Percentiles rank a stretch among this genome's conserved stretches.
These are phyloP conservation scores for Pleurotus ostreatus DNA, from an alignment of 768 basidiomycete genomes.

Conservation along the genomic window DNA sequence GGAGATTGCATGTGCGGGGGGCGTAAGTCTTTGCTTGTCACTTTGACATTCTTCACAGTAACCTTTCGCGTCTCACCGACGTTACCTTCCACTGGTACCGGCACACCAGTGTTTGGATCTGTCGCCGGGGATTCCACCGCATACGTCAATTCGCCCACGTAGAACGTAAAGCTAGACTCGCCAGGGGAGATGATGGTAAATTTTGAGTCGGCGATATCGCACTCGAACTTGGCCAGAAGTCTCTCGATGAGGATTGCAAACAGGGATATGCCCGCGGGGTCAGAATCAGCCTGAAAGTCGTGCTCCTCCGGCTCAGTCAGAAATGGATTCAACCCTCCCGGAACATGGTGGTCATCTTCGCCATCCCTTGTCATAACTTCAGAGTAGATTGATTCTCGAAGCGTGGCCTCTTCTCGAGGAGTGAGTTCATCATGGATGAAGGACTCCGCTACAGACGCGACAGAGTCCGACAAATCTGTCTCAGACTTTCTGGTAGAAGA, in stretches of 20 bases:
- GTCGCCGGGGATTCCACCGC: constrained; percentile 33
- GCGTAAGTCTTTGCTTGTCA: constrained; percentile 46
- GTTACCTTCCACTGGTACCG: constrained; percentile 1
- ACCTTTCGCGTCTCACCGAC: constrained; percentile 43
- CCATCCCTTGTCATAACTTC: not conserved
- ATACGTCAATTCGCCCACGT: constrained; percentile 56
- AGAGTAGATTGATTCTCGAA: constrained; percentile 51
- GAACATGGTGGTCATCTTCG: constrained; percentile 43
- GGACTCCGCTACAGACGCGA: constrained; percentile 79
- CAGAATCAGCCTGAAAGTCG: constrained; percentile 36
- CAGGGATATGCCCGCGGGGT: constrained; percentile 74
- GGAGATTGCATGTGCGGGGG: constrained; percentile 8
- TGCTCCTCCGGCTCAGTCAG: constrained; percentile 37
- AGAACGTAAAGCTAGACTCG: constrained; percentile 57
- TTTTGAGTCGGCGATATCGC: constrained; percentile 64
- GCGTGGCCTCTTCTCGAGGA: constrained; percentile 61
- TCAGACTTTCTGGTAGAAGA: constrained; percentile 12
- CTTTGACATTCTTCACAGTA: constrained; percentile 49
- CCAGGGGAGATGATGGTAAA: constrained; percentile 67
- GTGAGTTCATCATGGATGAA: constrained; percentile 85
- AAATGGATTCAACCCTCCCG: constrained; percentile 67
- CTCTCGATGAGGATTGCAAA: constrained; percentile 79
- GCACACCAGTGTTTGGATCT: constrained; percentile 7
- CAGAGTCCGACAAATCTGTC: constrained; percentile 65
- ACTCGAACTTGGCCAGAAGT: constrained; percentile 74